Percentiles rank a stretch among this genome's conserved stretches.
Conservation (phyloP, 495 filamentous ascomycete genomes). For the Paragyromitra xinjiangensis region DNA sequence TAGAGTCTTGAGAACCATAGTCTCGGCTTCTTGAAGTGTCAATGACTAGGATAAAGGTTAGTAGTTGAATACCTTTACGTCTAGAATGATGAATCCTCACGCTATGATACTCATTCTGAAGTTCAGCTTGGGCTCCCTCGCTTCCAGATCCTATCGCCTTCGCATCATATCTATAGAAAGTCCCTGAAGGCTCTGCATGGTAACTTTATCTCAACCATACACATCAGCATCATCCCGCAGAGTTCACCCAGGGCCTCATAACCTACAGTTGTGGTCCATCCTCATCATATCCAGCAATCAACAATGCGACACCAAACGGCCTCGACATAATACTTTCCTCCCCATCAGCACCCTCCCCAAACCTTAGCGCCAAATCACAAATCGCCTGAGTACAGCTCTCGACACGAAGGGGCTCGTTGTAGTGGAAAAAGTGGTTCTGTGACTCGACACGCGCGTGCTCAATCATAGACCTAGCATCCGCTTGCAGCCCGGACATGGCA, state of each 20-base stretch:
- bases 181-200: constrained; percentile 96
- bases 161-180: constrained; percentile 98
- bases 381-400: constrained; percentile 99
- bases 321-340: constrained; percentile 98
- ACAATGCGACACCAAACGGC: constrained; percentile 93
- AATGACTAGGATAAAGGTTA: constrained; percentile 68
- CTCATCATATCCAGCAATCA: constrained; percentile 97
- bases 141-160: constrained; percentile 97
- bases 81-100: constrained; percentile 53
- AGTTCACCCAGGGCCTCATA: background rate
- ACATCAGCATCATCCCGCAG: constrained; percentile 12
- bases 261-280: constrained; percentile 90
- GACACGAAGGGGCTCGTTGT: constrained; percentile 88
- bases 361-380: constrained; percentile 94
- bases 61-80: constrained; percentile 3
- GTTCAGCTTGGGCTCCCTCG: constrained; percentile 94
- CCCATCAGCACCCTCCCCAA: constrained; percentile 96
- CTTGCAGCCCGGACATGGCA: constrained; percentile 97
- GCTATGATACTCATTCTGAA: constrained; percentile 99
- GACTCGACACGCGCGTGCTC: constrained; percentile 98
- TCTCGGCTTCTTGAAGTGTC: constrained; percentile 91
- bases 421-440: constrained; percentile 96
- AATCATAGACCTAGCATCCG: constrained; percentile 93
- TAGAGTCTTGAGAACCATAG: constrained; percentile 93
- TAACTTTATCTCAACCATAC: constrained; percentile 66